Percentiles rank a stretch among this genome's conserved stretches.
Conservation (phyloP, 345 rosid species). For the Brassica incana region DNA sequence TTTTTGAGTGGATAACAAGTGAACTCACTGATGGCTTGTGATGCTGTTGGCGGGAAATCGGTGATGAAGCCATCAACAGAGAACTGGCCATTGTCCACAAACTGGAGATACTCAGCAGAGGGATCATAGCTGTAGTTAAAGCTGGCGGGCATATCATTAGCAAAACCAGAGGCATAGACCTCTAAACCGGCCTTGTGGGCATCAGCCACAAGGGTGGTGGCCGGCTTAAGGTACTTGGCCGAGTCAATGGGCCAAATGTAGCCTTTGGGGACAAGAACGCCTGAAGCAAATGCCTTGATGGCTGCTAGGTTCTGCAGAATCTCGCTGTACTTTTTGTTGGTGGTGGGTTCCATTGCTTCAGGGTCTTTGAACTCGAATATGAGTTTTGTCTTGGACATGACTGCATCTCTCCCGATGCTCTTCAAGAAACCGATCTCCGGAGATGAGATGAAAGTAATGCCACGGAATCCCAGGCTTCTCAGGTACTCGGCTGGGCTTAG, state of each 20-base stretch:
- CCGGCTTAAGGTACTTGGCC: background rate
- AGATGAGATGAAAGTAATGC: background rate
- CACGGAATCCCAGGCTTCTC: background rate
- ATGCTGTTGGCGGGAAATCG: slow-evolving; percentile 1
- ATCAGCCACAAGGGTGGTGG: background rate
- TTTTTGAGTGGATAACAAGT: background rate
- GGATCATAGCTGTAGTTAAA: background rate
- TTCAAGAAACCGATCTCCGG: background rate
- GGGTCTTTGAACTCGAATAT: background rate
- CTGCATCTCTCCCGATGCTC: background rate
- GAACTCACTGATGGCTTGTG: background rate
- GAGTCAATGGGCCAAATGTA: background rate
- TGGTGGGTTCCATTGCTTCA: background rate
- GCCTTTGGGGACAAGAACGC: background rate
- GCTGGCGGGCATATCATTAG: background rate
- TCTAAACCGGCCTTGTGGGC: background rate
- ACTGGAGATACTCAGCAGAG: background rate
- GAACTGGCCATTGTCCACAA: background rate
- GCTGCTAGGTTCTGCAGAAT: background rate
- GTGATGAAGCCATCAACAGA: background rate
- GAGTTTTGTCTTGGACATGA: background rate
- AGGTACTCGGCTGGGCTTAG: background rate
- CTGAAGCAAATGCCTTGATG: background rate
- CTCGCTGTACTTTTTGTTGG: background rate
- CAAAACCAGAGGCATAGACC: background rate